Evolutionary conservation across 140 eudicot genomes (phyloP), one percentile per base, ranked within the genome.

Genomic region (Ambrosia hybrid): DNA sequence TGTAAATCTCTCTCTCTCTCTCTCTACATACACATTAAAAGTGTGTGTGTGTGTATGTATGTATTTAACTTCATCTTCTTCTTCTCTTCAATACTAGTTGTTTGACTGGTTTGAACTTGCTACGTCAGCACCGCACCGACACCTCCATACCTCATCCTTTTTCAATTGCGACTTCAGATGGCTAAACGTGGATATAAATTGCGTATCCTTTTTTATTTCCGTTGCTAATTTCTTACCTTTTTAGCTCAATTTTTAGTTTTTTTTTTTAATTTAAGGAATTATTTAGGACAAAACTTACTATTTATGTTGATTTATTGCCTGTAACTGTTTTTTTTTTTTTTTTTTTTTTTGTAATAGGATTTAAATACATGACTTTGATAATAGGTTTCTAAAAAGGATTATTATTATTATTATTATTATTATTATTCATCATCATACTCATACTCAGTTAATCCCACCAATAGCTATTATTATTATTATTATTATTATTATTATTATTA

Each of bases 131-230:
- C 65, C 66, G 66, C 83, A 79, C 83, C 79, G 79, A 72, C 82
- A 71, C 77, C 39, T 63, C 71, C 63, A 49, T 36, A 36, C 21
- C 17, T 6, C 43, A 33, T 17, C 10, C 10, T 21, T 76, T 71
- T 34, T 63, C 53, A 38, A 33, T 65, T 72, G 15, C n/a, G 68
- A 63, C 38, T 63, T 8, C 66, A 70, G 75, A 89, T 87, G 97
- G 93, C 86, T 26, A 87, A 80, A 73, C 92, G 97, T 33, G 98
- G 91, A 36, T 93, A 90, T 79, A 93, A 93, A 80, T 70, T 93
- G 74, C 98, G 98, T 93, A 93, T 93, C 97, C 96, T 73, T 80
- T 78, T 45, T 78, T 45, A 8, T 41, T 65, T 48, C 41, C 6
- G 45, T 12, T 51, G 66, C 65, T 51, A 46, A 48, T 68, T 68